Conservation (phyloP, 1,139 yeast genomes). For the Nematodospora anomalae region DNA sequence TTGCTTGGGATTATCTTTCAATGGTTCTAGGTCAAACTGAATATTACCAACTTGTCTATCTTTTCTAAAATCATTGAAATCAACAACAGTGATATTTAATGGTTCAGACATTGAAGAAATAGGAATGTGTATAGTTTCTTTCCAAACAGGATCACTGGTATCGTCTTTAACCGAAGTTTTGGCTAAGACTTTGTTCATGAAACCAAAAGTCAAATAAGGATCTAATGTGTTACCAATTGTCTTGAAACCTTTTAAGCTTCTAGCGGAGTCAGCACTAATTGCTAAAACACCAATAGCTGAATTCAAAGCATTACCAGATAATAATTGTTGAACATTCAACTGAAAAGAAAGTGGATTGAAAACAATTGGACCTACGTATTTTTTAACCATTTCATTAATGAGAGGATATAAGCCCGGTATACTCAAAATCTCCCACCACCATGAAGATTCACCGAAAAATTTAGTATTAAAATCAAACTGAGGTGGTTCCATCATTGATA, state of each 20-base stretch:
- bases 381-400: conserved; percentile 79
- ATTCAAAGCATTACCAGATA: conserved; percentile 79
- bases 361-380: conserved; percentile 84
- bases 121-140: conserved; percentile 71
- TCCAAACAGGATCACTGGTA: conserved; percentile 76
- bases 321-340: conserved; percentile 83
- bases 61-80: conserved; percentile 74
- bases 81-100: conserved; percentile 64
- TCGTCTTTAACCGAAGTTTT: conserved; percentile 66
- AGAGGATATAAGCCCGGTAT: conserved; percentile 84
- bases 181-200: conserved; percentile 56
- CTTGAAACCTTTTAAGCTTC: conserved; percentile 65
- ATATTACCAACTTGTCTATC: conserved; percentile 80
- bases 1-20: conserved; percentile 56
- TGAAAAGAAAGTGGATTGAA: conserved; percentile 90
- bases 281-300: conserved; percentile 86
- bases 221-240: conserved; percentile 79
- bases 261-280: conserved; percentile 65
- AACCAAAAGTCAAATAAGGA: conserved; percentile 79
- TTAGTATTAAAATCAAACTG: conserved; percentile 78
- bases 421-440: conserved; percentile 83
- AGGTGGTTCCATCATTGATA: conserved; percentile 83
- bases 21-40: conserved; percentile 69
- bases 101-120: conserved; percentile 81
- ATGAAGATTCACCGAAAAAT: conserved; percentile 69